phyloP scores from a whole-genome alignment of 2,329 filamentous ascomycete species.

The Talaromyces sp. region DNA sequence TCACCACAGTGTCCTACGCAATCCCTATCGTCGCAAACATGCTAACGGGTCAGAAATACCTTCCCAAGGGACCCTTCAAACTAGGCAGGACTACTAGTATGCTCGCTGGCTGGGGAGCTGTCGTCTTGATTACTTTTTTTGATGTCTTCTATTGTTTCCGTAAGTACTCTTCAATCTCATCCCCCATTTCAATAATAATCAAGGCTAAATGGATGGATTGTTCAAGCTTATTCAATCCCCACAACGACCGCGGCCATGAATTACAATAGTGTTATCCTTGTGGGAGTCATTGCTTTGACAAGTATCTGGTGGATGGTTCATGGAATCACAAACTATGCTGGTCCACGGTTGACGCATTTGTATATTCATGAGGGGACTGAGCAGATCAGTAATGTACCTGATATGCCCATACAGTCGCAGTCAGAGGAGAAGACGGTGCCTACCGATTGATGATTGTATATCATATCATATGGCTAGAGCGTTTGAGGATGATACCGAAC shows the following conservation, averaged over 20 bases:
- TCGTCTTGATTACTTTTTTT: constrained; percentile 47
- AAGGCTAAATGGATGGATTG: not conserved
- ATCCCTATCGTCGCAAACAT: constrained; percentile 46
- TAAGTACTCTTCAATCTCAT: constrained; percentile 16
- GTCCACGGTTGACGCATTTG: constrained; percentile 10
- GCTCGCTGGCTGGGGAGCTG: constrained; percentile 41
- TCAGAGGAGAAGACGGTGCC: not conserved
- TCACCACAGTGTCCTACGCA: constrained; percentile 45
- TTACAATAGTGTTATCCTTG: constrained; percentile 46
- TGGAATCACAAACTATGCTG: constrained; percentile 1
- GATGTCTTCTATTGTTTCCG: constrained; percentile 47
- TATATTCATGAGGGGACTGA: constrained; percentile 5
- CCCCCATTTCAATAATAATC: not conserved
- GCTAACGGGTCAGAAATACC: constrained; percentile 38
- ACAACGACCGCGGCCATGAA: constrained; percentile 43
- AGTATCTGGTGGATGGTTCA: constrained; percentile 35
- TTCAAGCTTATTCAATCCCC: constrained; percentile 23
- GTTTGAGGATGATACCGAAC: no score
- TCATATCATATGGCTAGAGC: no score
- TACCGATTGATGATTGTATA: not conserved
- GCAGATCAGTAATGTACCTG: not conserved
- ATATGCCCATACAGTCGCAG: not conserved
- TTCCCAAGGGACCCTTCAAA: constrained; percentile 44
- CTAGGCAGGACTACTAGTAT: constrained; percentile 37
- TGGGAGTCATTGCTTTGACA: constrained; percentile 36